Base-by-base conservation (phyloP, 805 yeast species). In the Pichia cabralensis region DNA sequence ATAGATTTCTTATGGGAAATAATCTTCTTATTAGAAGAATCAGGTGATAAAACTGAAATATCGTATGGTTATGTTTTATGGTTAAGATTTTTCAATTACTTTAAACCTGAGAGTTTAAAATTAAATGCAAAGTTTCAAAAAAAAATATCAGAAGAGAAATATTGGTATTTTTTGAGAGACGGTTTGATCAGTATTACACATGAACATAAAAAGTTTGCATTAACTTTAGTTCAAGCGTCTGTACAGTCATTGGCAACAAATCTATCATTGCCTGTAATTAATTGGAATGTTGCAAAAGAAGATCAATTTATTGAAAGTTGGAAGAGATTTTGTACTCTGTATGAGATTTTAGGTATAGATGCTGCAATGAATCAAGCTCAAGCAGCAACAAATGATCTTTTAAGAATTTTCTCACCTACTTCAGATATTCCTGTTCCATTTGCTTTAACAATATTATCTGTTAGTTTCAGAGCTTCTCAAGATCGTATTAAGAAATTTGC, bases 361-460 rank as follows among this genome's bases (percentile, higher is more conserved):
- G 75, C 95, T 0, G 81, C 95, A 0, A 58, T 83, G 46, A 86
- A 88, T 46, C 96, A 88, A 55, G 75, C 88, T 1, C 76, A 77
- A 45, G 95, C 84, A 10, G 89, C 92, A 0, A 56, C 69, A 1
- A 58, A 58, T 7, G 94, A 83, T 46, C 70, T 86, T 28, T 51
- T 73, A 2, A 58, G 58, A 1, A 52, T 82, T 11, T 62, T 83
- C 17, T 49, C 64, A 0, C 65, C 70, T 3, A 41, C 53, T 2
- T 71, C 82, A 0, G 44, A 58, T 17, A 67, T 85, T 33, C 76
- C 77, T 23, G 65, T 77, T 1, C 64, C 77, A 1, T 85, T 94
- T 88, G 79, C 82, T 0, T 61, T 81, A 38, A 65, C 80, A 4
- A 57, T 86, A n/a, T 60, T 85, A 8, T 69, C 84, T 5, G 79